Conservation (phyloP, 495 filamentous ascomycete species). For the Penicillium atrosanguineum region DNA sequence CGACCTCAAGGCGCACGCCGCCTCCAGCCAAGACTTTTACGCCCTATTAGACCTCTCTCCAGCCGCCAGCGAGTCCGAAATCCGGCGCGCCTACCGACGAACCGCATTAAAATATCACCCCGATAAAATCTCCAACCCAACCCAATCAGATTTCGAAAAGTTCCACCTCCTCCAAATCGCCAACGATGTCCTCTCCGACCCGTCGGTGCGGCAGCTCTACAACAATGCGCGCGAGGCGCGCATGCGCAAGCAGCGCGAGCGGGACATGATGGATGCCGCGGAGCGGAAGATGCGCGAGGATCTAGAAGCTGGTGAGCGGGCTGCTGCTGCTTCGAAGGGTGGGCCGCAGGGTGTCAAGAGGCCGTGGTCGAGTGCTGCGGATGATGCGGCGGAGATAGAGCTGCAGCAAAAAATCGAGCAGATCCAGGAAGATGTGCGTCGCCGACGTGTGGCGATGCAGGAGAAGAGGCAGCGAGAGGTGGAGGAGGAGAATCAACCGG, state of each 20-base stretch:
- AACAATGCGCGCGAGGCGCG: constrained; percentile 66
- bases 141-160: constrained; percentile 58
- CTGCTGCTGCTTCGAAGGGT: constrained; percentile 28
- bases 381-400: constrained; percentile 56
- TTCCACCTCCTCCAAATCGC: constrained; percentile 74
- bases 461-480: constrained; percentile 39
- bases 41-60: constrained; percentile 68
- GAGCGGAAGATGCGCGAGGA: constrained; percentile 75
- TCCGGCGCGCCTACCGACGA: constrained; percentile 85
- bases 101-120: constrained; percentile 89
- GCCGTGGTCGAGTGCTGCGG: constrained; percentile 39
- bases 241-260: constrained; percentile 58
- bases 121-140: constrained; percentile 66
- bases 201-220: constrained; percentile 59
- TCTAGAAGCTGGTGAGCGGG: constrained; percentile 61
- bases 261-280: constrained; percentile 62
- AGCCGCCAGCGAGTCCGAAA: constrained; percentile 63
- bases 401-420: constrained; percentile 58
- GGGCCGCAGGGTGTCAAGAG: constrained; percentile 43
- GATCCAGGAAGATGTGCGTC: constrained; percentile 62
- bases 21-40: constrained; percentile 77
- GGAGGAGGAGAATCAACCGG: constrained; percentile 18
- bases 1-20: constrained; percentile 54
- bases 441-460: constrained; percentile 48
- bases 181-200: constrained; percentile 67